Evolutionary conservation across 1,139 yeast species (phyloP).

Genomic region (Yamadazyma aaseri): DNA sequence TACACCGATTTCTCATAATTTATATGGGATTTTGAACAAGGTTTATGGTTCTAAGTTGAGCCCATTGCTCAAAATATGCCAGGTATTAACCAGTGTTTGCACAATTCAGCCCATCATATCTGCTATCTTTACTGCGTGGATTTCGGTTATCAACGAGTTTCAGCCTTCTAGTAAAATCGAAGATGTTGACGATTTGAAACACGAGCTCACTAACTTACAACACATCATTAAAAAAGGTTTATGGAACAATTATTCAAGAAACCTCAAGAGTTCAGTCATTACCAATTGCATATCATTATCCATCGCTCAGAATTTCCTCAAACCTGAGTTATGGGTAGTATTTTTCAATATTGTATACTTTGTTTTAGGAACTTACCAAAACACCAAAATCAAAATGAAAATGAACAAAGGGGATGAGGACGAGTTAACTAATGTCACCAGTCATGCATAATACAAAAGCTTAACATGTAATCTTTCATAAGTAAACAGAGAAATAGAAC

Average conservation of each 20-base stretch:
- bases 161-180: conserved; percentile 5
- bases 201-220: conserved; percentile 1
- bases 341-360: conserved; percentile 76
- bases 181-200: not conserved
- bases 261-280: conserved; percentile 63
- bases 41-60: conserved; percentile 30
- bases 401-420: conserved; percentile 1
- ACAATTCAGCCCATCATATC: conserved; percentile 66
- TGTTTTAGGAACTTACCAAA: conserved; percentile 74
- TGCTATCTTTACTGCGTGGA: conserved; percentile 56
- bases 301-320: conserved; percentile 71
- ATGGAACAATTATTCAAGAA: conserved; percentile 50
- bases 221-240: conserved; percentile 36
- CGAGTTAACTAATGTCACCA: not conserved
- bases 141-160: conserved; percentile 45
- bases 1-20: conserved; percentile 73
- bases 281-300: conserved; percentile 63
- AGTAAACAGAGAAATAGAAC: no score
- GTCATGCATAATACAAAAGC: no score
- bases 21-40: conserved; percentile 47
- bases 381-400: conserved; percentile 55
- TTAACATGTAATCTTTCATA: no score
- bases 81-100: conserved; percentile 58
- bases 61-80: conserved; percentile 45
- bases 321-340: conserved; percentile 81